phyloP scores from a whole-genome alignment of 371 early-diverging fungal species.

The Apophysomyces trapeziformis region DNA sequence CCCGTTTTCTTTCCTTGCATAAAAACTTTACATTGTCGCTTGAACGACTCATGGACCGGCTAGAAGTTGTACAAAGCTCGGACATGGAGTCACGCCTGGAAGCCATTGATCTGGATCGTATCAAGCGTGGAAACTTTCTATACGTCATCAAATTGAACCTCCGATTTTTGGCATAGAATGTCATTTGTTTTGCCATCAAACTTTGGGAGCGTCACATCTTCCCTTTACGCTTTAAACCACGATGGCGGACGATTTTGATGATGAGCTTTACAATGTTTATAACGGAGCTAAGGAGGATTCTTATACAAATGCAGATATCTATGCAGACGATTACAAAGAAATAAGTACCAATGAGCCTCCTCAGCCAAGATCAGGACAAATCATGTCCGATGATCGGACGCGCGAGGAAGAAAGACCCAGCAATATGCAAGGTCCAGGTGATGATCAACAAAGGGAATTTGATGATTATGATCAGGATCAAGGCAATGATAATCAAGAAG shows the following conservation, averaged over 20 bases:
- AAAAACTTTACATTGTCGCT: no score
- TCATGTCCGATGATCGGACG: not conserved
- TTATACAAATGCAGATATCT: conserved; percentile 29
- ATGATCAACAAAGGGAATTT: conserved; percentile 12
- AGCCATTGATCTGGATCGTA: no score
- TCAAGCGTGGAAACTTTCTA: no score
- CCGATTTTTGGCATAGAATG: not conserved
- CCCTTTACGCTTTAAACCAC: not conserved
- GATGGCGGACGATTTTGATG: conserved; percentile 47
- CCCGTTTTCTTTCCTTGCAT: no score
- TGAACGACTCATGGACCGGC: no score
- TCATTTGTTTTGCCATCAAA: not conserved
- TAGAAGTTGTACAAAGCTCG: no score
- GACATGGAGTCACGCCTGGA: no score
- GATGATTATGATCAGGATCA: conserved; percentile 2
- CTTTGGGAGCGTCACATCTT: not conserved
- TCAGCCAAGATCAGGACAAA: conserved; percentile 14
- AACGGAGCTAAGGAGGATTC: conserved; percentile 36
- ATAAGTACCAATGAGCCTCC: conserved; percentile 13
- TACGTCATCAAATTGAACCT: not conserved
- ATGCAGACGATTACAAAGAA: conserved; percentile 38
- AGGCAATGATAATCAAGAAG: conserved; percentile 7
- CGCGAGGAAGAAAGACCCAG: not conserved
- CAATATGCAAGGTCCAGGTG: not conserved
- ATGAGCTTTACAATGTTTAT: conserved; percentile 49